These are phyloP conservation scores for Rhizopogon vulgaris DNA, from an alignment of 768 basidiomycete genomes.

Conservation along the genomic window DNA sequence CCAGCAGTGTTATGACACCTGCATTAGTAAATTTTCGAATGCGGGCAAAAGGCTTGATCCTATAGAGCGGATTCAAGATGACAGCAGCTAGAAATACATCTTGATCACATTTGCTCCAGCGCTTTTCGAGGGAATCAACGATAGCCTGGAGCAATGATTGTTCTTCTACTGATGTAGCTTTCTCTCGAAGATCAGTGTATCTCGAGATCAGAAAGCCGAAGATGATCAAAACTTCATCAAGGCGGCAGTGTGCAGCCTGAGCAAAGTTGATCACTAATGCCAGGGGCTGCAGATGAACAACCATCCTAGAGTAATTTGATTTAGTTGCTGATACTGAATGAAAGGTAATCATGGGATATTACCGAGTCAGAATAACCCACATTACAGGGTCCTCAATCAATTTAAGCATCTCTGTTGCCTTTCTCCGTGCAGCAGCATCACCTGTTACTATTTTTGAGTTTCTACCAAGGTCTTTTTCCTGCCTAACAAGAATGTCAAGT, in stretches of 20 bases:
- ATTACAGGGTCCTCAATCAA: conserved; percentile 22
- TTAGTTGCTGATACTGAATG: neutral
- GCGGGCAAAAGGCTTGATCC: no score
- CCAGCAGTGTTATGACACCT: no score
- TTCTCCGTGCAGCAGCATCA: conserved; percentile 20
- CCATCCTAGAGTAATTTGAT: neutral
- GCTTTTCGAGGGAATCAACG: no score
- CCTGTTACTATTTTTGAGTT: conserved; percentile 20
- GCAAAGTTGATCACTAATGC: conserved; percentile 25
- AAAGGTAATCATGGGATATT: neutral
- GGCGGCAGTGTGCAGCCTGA: conserved; percentile 22
- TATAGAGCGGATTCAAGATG: no score
- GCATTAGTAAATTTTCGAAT: no score
- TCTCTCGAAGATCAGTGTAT: no score
- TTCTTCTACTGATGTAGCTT: no score
- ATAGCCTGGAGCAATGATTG: no score
- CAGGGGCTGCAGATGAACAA: conserved; percentile 5
- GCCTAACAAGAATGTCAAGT: conserved; percentile 13
- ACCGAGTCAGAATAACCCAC: conserved; percentile 26
- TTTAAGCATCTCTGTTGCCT: conserved; percentile 23
- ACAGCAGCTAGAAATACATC: no score
- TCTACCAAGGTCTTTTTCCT: neutral
- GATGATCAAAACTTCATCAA: no score
- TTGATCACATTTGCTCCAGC: no score
- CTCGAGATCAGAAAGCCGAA: no score